phyloP scores from a whole-genome alignment of 75 land plant genomes.

The Selaginella tamariscina region DNA sequence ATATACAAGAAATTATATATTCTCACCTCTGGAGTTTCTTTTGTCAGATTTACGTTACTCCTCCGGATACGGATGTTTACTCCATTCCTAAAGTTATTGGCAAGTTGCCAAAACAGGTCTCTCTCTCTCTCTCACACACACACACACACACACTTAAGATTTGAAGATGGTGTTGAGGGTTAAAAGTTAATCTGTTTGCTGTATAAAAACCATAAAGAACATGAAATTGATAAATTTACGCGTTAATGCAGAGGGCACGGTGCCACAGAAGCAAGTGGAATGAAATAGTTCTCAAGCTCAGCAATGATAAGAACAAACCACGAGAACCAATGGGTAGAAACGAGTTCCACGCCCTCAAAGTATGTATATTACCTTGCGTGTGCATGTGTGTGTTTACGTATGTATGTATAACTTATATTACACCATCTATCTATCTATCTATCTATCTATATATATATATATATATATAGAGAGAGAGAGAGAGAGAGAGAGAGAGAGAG shows the following conservation, averaged over 20 bases:
- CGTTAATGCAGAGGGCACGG: neutral
- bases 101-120: slow-evolving; percentile 79
- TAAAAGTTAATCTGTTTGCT: neutral
- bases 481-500: neutral
- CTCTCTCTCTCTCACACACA: neutral
- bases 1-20: neutral
- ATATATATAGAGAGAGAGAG: too few species aligned
- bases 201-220: too few species aligned
- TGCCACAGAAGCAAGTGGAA: neutral
- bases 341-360: neutral
- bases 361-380: neutral
- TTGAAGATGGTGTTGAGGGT: too few species aligned
- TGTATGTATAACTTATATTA: neutral
- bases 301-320: slow-evolving; percentile 4
- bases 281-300: neutral
- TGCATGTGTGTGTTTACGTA: neutral
- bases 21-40: neutral
- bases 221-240: neutral
- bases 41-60: slow-evolving; percentile 90
- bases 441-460: too few species aligned
- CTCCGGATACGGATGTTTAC: slow-evolving; percentile 94
- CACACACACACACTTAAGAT: neutral
- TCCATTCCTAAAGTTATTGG: slow-evolving; percentile 82
- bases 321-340: slow-evolving; percentile 10
- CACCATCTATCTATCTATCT: neutral